Conservation (phyloP, 1,284 basidiomycete genomes). For the Papiliotrema nemorosa region DNA sequence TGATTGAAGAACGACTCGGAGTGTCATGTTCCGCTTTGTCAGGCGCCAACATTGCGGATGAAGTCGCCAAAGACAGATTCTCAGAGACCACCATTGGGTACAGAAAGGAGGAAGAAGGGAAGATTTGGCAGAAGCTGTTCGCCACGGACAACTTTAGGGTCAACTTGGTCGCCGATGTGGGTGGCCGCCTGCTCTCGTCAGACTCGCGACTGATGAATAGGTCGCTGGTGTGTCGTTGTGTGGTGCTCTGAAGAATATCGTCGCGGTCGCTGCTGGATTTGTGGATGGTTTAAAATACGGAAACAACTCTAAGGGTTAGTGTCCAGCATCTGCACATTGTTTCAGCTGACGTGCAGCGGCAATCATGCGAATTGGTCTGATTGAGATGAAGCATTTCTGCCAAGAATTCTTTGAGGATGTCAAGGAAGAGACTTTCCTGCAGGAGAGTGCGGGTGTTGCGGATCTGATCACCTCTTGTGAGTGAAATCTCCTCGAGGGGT, state of each 20-base stretch:
- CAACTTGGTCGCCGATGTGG: conserved; percentile 55
- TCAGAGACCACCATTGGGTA: conserved; percentile 59
- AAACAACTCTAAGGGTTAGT: conserved; percentile 56
- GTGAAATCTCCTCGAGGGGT: conserved; percentile 8
- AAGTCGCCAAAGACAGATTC: conserved; percentile 54
- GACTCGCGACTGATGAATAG: conserved; percentile 9
- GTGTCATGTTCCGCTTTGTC: conserved; percentile 57
- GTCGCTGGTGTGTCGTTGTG: conserved; percentile 57
- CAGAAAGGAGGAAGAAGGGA: conserved; percentile 49
- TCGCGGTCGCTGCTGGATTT: conserved; percentile 58
- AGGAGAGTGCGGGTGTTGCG: conserved; percentile 56
- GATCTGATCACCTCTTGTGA: conserved; percentile 59
- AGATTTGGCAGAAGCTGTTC: conserved; percentile 53
- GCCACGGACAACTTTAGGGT: conserved; percentile 55
- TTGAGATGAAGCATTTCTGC: conserved; percentile 54
- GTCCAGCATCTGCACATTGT: background rate
- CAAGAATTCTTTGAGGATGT: conserved; percentile 56
- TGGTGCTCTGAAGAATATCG: conserved; percentile 59
- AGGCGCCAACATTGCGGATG: conserved; percentile 61
- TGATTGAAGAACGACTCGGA: conserved; percentile 55
- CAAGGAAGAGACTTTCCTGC: conserved; percentile 55
- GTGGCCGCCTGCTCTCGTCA: too few relatives aligned
- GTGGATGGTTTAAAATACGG: conserved; percentile 57
- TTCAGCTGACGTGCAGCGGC: conserved; percentile 44
- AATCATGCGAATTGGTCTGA: conserved; percentile 56